Evolutionary conservation across 2,329 filamentous ascomycete genomes (phyloP).

Genomic region (Coccinonectria pachysandricola): DNA sequence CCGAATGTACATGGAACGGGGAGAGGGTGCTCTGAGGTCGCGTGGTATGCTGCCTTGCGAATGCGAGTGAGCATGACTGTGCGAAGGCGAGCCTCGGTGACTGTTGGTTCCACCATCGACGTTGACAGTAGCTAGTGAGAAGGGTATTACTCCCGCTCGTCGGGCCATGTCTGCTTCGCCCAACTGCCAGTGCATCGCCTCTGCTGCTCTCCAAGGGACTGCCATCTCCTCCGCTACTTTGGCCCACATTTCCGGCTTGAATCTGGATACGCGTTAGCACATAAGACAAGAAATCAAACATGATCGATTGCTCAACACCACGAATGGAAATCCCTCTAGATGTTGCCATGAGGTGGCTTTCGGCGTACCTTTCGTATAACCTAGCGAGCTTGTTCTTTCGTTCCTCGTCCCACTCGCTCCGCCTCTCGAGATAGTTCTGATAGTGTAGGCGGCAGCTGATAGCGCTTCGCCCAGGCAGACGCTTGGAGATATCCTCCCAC

Average conservation of each 20-base stretch:
- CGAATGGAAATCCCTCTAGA: no score
- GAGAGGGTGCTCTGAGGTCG: constrained; percentile 32
- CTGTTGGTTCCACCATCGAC: constrained; percentile 33
- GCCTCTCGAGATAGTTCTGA: constrained; percentile 90
- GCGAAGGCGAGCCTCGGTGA: constrained; percentile 29
- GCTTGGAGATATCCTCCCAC: constrained; percentile 96
- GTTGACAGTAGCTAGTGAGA: constrained; percentile 54
- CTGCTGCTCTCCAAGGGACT: constrained; percentile 87
- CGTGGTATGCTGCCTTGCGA: constrained; percentile 36
- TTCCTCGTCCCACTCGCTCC: constrained; percentile 94
- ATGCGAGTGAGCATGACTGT: constrained; percentile 32
- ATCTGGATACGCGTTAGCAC: constrained; percentile 44
- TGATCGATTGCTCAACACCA: background rate
- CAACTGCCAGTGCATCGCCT: constrained; percentile 97
- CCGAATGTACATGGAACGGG: constrained; percentile 30
- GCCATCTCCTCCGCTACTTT: constrained; percentile 92
- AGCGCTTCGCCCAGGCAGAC: constrained; percentile 77
- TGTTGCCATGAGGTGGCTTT: no score
- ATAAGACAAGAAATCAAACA: background rate
- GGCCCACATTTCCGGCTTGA: constrained; percentile 97
- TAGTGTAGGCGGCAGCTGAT: constrained; percentile 94
- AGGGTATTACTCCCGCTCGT: constrained; percentile 80
- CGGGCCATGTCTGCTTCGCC: constrained; percentile 90
- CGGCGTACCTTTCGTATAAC: constrained; percentile 75
- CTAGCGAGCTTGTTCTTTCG: constrained; percentile 93